These are phyloP conservation scores for Holtermanniella nyarrowii DNA, from an alignment of 768 basidiomycete genomes.

Conservation along the genomic window DNA sequence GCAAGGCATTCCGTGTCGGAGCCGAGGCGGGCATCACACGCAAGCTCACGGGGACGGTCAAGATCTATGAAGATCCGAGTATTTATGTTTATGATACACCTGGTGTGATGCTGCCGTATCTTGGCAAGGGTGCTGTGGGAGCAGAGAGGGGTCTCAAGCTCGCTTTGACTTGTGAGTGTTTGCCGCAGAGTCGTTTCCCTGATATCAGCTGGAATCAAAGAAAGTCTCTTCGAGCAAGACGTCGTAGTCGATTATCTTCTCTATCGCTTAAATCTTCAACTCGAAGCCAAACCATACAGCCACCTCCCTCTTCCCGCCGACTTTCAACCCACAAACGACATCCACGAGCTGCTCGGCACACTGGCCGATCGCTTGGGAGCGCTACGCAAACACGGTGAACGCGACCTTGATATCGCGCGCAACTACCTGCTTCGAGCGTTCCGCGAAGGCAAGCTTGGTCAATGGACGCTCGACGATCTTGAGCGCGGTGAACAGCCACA, in stretches of 20 bases:
- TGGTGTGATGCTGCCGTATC: conserved; percentile 91
- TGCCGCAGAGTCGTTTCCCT: too few species aligned
- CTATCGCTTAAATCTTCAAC: conserved; percentile 62
- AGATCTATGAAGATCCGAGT: conserved; percentile 62
- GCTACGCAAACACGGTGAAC: conserved; percentile 62
- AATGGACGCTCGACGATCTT: conserved; percentile 40
- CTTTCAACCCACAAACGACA: conserved; percentile 53
- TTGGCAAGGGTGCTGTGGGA: conserved; percentile 73
- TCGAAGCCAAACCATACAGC: conserved; percentile 13
- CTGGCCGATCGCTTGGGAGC: conserved; percentile 72
- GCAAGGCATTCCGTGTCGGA: conserved; percentile 82
- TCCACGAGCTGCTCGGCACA: conserved; percentile 56
- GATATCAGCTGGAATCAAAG: conserved; percentile 59
- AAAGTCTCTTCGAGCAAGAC: conserved; percentile 77
- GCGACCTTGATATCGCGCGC: conserved; percentile 62
- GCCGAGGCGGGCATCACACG: conserved; percentile 85
- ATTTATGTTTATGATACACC: conserved; percentile 94
- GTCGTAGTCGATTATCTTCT: conserved; percentile 75
- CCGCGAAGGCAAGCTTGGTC: conserved; percentile 48
- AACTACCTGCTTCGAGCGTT: conserved; percentile 79
- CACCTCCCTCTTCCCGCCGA: conserved; percentile 43
- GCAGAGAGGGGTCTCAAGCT: conserved; percentile 88
- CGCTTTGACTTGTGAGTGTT: conserved; percentile 66
- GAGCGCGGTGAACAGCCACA: not conserved
- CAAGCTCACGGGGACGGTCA: conserved; percentile 75